Conservation (phyloP, 805 yeast genomes). For the Candida takata region DNA sequence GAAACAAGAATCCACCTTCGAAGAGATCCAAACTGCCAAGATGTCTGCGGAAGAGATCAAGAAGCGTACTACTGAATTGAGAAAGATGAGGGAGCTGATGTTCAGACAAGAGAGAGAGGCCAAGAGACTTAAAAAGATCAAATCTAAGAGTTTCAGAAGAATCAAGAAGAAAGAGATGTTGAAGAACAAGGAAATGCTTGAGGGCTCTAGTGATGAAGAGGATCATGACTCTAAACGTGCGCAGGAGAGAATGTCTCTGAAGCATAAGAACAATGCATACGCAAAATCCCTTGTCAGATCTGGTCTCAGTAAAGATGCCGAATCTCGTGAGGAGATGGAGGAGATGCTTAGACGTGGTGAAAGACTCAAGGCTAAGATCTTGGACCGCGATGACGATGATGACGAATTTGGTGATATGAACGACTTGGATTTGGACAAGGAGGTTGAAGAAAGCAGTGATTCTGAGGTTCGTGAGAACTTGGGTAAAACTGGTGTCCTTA, state of each 20-base stretch:
- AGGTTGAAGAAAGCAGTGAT: constrained; percentile 33
- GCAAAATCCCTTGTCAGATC: constrained; percentile 84
- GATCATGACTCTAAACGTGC: constrained; percentile 76
- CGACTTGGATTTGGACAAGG: constrained; percentile 44
- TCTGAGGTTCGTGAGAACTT: constrained; percentile 33
- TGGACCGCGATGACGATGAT: constrained; percentile 44
- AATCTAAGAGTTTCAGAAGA: constrained; percentile 82
- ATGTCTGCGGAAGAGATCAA: constrained; percentile 73
- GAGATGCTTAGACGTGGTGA: constrained; percentile 92
- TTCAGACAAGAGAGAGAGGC: constrained; percentile 92
- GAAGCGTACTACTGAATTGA: constrained; percentile 71
- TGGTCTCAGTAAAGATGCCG: constrained; percentile 83
- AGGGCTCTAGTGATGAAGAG: constrained; percentile 43
- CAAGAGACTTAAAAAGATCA: constrained; percentile 87
- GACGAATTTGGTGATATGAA: constrained; percentile 34
- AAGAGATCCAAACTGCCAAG: constrained; percentile 76
- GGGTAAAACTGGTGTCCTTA: constrained; percentile 85
- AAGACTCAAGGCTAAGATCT: constrained; percentile 59
- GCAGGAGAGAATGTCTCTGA: constrained; percentile 83
- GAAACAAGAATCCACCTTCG: constrained; percentile 73
- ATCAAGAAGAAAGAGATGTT: constrained; percentile 79
- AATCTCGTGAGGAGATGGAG: constrained; percentile 82
- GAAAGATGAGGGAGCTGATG: constrained; percentile 93
- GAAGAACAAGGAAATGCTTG: constrained; percentile 61
- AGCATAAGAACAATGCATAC: constrained; percentile 90